phyloP scores from a whole-genome alignment of 495 filamentous ascomycete species.

The Tricharina praecox region DNA sequence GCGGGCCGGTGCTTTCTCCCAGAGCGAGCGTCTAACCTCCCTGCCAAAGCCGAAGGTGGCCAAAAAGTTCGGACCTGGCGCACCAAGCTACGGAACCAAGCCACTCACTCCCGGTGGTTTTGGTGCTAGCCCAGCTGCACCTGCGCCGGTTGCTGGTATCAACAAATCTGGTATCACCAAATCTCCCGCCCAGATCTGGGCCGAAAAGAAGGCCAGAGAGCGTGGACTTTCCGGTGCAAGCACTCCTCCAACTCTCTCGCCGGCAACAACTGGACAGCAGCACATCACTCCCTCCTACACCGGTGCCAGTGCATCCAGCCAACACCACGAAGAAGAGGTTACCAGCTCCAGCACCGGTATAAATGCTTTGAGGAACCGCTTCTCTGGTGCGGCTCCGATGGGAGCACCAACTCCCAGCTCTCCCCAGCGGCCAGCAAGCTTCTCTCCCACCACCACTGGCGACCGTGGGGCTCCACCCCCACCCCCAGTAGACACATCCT shows the following conservation, averaged over 20 bases:
- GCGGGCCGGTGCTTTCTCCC: constrained; percentile 45
- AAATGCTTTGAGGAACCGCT: constrained; percentile 55
- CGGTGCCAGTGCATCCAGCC: constrained; percentile 43
- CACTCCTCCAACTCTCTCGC: constrained; percentile 28
- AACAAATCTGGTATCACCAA: constrained; percentile 86
- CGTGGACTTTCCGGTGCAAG: constrained; percentile 36
- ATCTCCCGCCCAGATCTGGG: constrained; percentile 92
- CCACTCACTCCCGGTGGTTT: constrained; percentile 58
- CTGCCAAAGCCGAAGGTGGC: constrained; percentile 88
- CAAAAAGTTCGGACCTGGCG: constrained; percentile 58
- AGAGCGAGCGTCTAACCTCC: constrained; percentile 65
- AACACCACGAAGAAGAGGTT: constrained; percentile 31
- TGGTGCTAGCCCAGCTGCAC: constrained; percentile 28
- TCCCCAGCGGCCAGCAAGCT: constrained; percentile 10
- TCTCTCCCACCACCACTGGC: constrained; percentile 23
- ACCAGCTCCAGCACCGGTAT: constrained; percentile 41
- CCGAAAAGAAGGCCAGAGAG: constrained; percentile 82
- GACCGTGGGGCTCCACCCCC: constrained; percentile 45
- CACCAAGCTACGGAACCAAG: constrained; percentile 71
- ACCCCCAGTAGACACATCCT: constrained; percentile 44
- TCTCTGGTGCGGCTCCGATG: constrained; percentile 52
- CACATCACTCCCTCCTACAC: constrained; percentile 57
- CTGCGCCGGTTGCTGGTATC: constrained; percentile 49
- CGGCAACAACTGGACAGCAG: constrained; percentile 62
- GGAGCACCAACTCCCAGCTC: constrained; percentile 33